These are phyloP conservation scores for Acacia melanoxylon DNA, from an alignment of 306 rosid species.

Conservation along the genomic window DNA sequence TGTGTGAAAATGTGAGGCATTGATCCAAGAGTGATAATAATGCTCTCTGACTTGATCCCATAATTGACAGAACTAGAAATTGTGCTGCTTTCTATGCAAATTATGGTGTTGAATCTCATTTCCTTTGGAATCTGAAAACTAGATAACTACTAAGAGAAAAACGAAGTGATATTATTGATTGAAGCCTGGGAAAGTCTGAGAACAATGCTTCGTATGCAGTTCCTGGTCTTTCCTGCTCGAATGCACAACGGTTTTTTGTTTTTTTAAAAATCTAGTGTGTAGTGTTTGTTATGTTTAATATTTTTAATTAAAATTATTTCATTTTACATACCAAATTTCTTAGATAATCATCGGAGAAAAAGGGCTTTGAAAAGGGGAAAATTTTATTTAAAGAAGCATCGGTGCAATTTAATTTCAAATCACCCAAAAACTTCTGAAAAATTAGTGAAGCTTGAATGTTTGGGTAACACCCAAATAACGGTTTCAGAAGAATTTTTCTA, in stretches of 20 bases:
- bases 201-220: not conserved
- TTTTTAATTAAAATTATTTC: not conserved
- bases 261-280: not conserved
- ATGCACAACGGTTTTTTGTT: not conserved
- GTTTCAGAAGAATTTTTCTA: too few species aligned
- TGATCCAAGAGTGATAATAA: slow-evolving; percentile 37
- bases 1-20: slow-evolving; percentile 32
- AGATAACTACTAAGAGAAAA: not conserved
- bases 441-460: too few species aligned
- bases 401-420: too few species aligned
- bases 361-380: too few species aligned
- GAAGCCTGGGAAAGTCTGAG: not conserved
- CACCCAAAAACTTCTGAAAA: too few species aligned
- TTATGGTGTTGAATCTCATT: not conserved
- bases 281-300: not conserved
- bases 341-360: too few species aligned
- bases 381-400: too few species aligned
- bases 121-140: not conserved
- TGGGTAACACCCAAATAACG: too few species aligned
- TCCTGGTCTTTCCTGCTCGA: not conserved
- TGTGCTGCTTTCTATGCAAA: not conserved
- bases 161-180: not conserved
- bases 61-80: not conserved
- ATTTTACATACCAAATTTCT: too few species aligned
- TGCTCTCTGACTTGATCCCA: slow-evolving; percentile 39